Base-by-base conservation (phyloP, 2,329 filamentous ascomycete genomes). In the Whalleya microplaca region DNA sequence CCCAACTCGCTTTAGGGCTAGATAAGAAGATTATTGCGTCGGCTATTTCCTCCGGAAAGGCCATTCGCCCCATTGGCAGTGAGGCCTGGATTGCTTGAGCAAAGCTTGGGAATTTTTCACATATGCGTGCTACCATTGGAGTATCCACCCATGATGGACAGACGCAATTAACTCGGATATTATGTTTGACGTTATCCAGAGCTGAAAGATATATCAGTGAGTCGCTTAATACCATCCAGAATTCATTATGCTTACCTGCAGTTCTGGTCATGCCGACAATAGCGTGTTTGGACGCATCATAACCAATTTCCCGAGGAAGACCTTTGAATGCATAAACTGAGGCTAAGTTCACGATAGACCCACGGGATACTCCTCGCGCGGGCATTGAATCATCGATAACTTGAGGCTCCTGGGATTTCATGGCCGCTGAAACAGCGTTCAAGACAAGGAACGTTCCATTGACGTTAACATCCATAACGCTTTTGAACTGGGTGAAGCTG, bases 381-480 rank as follows among this genome's bases (percentile, higher is more conserved):
- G 53, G 50, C 1, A 21, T 48, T 12, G 21, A 21, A 10, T 21
- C 1, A 12, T 49, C 20, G 2, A 59, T 19, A 10, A 37, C 37
- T 18, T 32, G 45, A 1, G 46, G 48, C 18, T 62, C 59, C 27
- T 64, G 61, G 1, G 45, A 8, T 10, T 41, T 49, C 61, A 62
- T 62, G 1, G 40, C 37, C 1, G 54, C 49, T 19, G 51, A 56
- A 10, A 48, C 45, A 1, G 37, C 19, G 2, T 49, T 43, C 5
- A 45, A 54, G 4, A 63, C 56, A 4, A 59, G 53, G 41, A 61
- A 63, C 2, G 53, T 59, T 1, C 61, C 61, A 1, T 45, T 21
- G 2, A 58, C 55, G 16, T 63, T 57, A 12, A 63, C 46, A 1
- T 53, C 45, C 1, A 57, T 27, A 5, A 61, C n/a, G 27, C 32